Evolutionary conservation across 106 monocot species (phyloP), one percentile per base, ranked within the genome.

Genomic region (Platanthera zijinensis): DNA sequence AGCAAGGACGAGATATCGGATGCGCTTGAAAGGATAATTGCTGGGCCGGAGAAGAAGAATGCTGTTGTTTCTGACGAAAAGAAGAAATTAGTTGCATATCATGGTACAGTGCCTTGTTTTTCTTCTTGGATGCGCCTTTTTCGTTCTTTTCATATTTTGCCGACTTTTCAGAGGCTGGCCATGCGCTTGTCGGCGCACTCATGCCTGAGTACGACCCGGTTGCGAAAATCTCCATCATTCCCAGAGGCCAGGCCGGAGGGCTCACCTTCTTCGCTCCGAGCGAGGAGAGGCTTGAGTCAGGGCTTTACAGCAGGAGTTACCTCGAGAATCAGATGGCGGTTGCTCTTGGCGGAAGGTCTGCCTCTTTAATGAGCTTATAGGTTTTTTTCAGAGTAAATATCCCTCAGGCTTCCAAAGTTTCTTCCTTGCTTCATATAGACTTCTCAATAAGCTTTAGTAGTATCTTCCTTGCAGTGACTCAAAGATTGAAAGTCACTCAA

Each of bases 131-230:
- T 51, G 22, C 15, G 1, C 17, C 10, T 49, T 11, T 47, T n/a
- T 14, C 53, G 2, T 4, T 62, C 2, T n/a, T 3, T 62, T 62
- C 18, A 14, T 48, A 8, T 5, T 69, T 48, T 17, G 17, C 48
- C 10, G 0, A 21, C 5, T 48, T 9, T 83, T 57, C 87, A 97
- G 97, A 99, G 89, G 97, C 97, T 19, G 97, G 97, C 5, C 97
- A 99, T 84, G 97, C 97, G 47, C 89, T 99, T 61, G 97, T 99
- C 8, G 94, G 97, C 64, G 97, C 97, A 15, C 86, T 99, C 22
- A 99, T 99, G 97, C 97, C 97, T 30, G 97, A 99, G 78, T 99
- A 99, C 21, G 97, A 99, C 54, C 97, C 97, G 47, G 97, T 99
- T 51, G 94, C 97, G 46, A 99, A 99, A 82, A 99, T 99, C 76